Base-by-base conservation (phyloP, 768 basidiomycete species). In the Tephrocybe sp. region DNA sequence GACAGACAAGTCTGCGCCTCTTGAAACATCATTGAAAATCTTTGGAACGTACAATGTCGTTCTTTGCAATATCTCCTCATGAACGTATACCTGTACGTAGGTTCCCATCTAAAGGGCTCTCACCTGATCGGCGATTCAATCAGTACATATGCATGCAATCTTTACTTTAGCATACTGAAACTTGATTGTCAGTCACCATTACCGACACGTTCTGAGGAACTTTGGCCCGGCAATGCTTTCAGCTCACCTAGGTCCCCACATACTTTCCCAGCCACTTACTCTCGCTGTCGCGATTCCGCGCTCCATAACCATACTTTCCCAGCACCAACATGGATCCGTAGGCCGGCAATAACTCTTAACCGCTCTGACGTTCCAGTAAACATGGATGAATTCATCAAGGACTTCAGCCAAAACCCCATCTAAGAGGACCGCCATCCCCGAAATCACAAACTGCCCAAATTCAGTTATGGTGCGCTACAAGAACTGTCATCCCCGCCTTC, bases 321-420 rank as follows among this genome's bases (percentile, higher is more conserved):
- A 8, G 18, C 62, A 0, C 68, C 70, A 8, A 11, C 46, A 4
- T 75, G 74, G 74, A 33, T 37, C 39, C 69, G 73, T 10, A 62
- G 44, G 38, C 62, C 69, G 12, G 46, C 66, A 3, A 40, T 43
- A 1, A 30, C 12, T 21, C 9, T 23, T 5, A 38, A 40, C 1
- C 37, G 25, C 3, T 1, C 18, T 24, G 51, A 40, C 0, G 1
- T 50, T 0, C 21, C 42, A 1, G 48, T 68, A 3, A 62, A 70
- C 21, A 51, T 72, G n/a, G 58, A 68, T 15, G 63, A 63, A 0
- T 54, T 70, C 3, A 38, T 50, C 5, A 24, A 54, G 0, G 51
- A 60, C 3, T 65, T 71, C 25, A 41, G 40, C 0, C 26, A 56
- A 0, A 69, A 67, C 53, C 71, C 26, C 58, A 49, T 15, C 43